Evolutionary conservation across 2,329 filamentous ascomycete species (phyloP).

Genomic region (Trichocomaceae sp.): DNA sequence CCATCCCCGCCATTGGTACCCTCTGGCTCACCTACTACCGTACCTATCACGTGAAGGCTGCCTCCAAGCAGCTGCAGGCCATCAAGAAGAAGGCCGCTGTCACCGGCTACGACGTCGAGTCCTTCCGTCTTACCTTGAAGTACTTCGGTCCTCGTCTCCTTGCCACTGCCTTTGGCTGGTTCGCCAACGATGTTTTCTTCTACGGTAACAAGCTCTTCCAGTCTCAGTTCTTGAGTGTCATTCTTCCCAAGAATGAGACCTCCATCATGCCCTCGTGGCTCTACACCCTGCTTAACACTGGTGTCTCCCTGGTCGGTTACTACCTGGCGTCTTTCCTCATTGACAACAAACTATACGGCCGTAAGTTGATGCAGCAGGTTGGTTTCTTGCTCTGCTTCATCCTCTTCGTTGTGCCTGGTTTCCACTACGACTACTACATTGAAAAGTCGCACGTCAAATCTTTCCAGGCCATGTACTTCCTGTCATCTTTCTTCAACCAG

Average conservation of each 20-base stretch:
- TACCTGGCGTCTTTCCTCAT: conserved; percentile 83
- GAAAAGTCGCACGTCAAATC: conserved; percentile 62
- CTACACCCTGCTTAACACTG: conserved; percentile 88
- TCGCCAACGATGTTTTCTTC: conserved; percentile 96
- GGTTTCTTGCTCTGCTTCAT: conserved; percentile 91
- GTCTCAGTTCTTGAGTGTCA: conserved; percentile 76
- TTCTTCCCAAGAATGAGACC: conserved; percentile 59
- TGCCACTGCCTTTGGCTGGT: conserved; percentile 85
- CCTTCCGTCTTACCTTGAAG: conserved; percentile 67
- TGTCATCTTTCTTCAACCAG: conserved; percentile 98
- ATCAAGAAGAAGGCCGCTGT: conserved; percentile 83
- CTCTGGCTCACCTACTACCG: conserved; percentile 95
- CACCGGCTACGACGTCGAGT: conserved; percentile 86
- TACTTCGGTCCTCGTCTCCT: conserved; percentile 82
- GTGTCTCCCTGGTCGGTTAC: conserved; percentile 79
- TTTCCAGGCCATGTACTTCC: conserved; percentile 99
- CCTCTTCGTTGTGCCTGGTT: conserved; percentile 85
- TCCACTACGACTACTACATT: conserved; percentile 80
- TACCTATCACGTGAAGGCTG: conserved; percentile 87
- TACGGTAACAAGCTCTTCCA: conserved; percentile 99
- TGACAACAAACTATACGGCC: conserved; percentile 93
- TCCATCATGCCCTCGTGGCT: conserved; percentile 83
- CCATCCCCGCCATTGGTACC: conserved; percentile 81
- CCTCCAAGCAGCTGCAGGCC: conserved; percentile 70
- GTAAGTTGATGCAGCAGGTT: conserved; percentile 92